Conservation (phyloP, 768 basidiomycete species). For the Phanerodontia chrysosporium region DNA sequence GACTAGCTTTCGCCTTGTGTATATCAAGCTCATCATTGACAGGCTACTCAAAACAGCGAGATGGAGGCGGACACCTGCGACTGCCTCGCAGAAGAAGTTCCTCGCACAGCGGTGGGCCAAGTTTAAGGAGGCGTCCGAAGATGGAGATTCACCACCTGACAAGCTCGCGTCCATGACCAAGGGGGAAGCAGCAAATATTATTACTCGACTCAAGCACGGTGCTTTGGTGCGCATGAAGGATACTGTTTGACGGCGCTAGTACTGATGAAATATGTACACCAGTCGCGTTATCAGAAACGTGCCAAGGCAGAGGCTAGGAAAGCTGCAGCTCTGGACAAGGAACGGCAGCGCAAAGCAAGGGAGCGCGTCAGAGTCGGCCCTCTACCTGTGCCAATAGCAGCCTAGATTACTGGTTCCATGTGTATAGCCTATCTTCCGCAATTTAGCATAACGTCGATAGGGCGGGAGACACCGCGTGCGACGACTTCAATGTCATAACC, state of each 20-base stretch:
- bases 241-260: background rate
- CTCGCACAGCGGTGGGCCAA: conserved; percentile 49
- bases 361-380: conserved; percentile 63
- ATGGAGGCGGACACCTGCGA: conserved; percentile 64
- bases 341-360: conserved; percentile 45
- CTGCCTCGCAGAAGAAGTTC: conserved; percentile 54
- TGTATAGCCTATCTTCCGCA: no score
- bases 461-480: conserved; percentile 22
- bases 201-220: conserved; percentile 74
- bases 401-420: no score
- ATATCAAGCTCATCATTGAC: no score
- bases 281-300: conserved; percentile 59
- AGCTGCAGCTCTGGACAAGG: conserved; percentile 37
- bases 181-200: conserved; percentile 76
- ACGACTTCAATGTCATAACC: conserved; percentile 21
- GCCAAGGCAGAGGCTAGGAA: conserved; percentile 36
- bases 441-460: conserved; percentile 13
- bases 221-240: conserved; percentile 46
- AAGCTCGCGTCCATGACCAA: conserved; percentile 51
- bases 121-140: conserved; percentile 15
- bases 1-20: background rate
- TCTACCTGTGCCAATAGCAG: conserved; percentile 22
- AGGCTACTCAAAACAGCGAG: conserved; percentile 60
- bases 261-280: background rate
- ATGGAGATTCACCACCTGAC: conserved; percentile 25